Evolutionary conservation across 805 yeast species (phyloP), one percentile per base, ranked within the genome.

Genomic region (Crinitomyces ghanaensis): DNA sequence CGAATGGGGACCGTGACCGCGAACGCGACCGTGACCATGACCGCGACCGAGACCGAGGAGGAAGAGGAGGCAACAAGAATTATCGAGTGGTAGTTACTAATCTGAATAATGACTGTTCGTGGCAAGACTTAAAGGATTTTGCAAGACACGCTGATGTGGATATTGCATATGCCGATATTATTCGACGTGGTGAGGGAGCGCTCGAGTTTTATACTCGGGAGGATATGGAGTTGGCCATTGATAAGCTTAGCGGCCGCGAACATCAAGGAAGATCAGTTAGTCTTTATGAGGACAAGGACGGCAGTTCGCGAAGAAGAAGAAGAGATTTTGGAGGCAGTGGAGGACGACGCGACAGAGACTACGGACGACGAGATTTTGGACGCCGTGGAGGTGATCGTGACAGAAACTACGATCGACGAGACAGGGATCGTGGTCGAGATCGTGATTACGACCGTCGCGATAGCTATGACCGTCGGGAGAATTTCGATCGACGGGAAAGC

Each of bases 191-290:
- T 27, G 46, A 52, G 27, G 65, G 59, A 21, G 45, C 45, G 4
- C 30, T 54, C 19, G 59, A 54, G 27, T 50, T 54, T 27, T 31
- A 37, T 23, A 29, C 79, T 31, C 77, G 72, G 49, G 93, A 78
- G 40, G 82, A 81, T 49, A 65, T 83, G 55, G 74, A 68, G 33
- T 68, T 67, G 38, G 85, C 93, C 30, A 60, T 83, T 47, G 71
- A 73, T 39, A 70, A 72, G 53, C 65, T 82, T 48, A 76, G 76
- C 56, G 81, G 77, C 45, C 64, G 73, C 41, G 88, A 77, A 40
- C 75, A 72, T 66, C 71, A 72, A 54, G 94, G 85, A 45, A 55
- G 71, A 34, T 62, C 65, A 31, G 63, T 85, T 35, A 56, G 70
- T 31, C 80, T 85, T 34, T 83, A 76, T 64, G 82, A 74, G 61